These are phyloP conservation scores for Datisca glomerata DNA, from an alignment of 306 rosid species.

Conservation along the genomic window DNA sequence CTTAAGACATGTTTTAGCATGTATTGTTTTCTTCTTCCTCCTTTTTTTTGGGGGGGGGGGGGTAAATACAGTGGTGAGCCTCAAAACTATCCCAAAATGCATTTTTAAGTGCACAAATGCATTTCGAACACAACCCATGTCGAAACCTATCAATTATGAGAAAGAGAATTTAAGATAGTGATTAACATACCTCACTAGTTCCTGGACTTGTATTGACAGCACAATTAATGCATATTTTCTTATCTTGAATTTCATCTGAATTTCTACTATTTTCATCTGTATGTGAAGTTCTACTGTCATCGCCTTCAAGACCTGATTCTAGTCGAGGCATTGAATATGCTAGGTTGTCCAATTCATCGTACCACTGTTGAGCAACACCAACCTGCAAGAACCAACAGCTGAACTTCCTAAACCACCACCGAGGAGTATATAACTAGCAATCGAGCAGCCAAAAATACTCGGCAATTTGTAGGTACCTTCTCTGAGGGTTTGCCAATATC, in stretches of 20 bases:
- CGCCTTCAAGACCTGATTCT: slow-evolving; percentile 29
- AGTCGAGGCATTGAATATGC: slow-evolving; percentile 39
- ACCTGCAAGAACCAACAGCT: slow-evolving; percentile 30
- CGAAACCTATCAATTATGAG: not conserved
- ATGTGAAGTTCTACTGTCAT: slow-evolving; percentile 13
- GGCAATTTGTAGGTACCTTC: slow-evolving; percentile 35
- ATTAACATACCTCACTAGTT: slow-evolving; percentile 64
- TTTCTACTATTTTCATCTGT: slow-evolving; percentile 16
- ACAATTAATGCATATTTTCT: slow-evolving; percentile 25
- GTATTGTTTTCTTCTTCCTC: not conserved
- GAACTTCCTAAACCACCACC: slow-evolving; percentile 11
- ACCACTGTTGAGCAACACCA: slow-evolving; percentile 81
- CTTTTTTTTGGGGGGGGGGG: too few relatives aligned
- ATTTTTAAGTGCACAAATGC: too few relatives aligned
- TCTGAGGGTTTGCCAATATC: slow-evolving; percentile 32
- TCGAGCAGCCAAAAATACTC: slow-evolving; percentile 4
- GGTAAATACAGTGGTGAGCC: too few relatives aligned
- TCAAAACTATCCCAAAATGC: too few relatives aligned
- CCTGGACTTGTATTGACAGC: slow-evolving; percentile 72
- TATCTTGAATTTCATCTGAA: slow-evolving; percentile 22
- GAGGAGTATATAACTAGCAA: too few relatives aligned
- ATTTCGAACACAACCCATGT: not conserved
- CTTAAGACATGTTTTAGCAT: not conserved
- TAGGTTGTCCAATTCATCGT: slow-evolving; percentile 61
- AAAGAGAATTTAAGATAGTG: not conserved